A percentile compares a stretch with the other conserved stretches of the same genome.
These are phyloP conservation scores for Golubevia pallescens DNA, from an alignment of 1,284 basidiomycete genomes.

Conservation along the genomic window DNA sequence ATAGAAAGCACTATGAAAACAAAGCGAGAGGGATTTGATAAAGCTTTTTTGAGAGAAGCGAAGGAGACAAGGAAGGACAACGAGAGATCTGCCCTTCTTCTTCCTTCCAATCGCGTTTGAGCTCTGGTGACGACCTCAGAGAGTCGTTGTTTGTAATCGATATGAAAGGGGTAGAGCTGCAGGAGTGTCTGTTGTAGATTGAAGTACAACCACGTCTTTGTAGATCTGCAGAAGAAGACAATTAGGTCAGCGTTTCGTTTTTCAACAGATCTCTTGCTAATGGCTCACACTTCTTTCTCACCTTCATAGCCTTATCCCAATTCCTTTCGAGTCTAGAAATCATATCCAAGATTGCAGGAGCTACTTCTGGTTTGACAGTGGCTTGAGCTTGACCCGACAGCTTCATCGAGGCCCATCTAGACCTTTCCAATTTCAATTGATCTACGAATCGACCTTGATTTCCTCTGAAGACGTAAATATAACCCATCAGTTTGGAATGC, in stretches of 20 bases:
- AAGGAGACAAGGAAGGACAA: too few species aligned
- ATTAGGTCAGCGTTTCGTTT: neutral
- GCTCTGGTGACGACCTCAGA: too few species aligned
- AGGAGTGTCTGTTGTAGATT: slow-evolving; percentile 61
- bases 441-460: slow-evolving; percentile 40
- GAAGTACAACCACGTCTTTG: slow-evolving; percentile 54
- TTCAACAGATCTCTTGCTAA: neutral
- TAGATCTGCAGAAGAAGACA: slow-evolving; percentile 28
- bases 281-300: slow-evolving; percentile 8
- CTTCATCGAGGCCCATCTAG: slow-evolving; percentile 31
- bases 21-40: too few species aligned
- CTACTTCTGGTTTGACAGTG: slow-evolving; percentile 8
- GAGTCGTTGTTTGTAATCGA: slow-evolving; percentile 32
- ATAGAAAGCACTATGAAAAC: too few species aligned
- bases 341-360: slow-evolving; percentile 16
- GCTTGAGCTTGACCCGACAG: slow-evolving; percentile 16
- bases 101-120: too few species aligned
- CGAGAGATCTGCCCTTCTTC: too few species aligned
- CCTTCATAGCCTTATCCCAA: slow-evolving; percentile 42
- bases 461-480: slow-evolving; percentile 44
- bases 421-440: slow-evolving; percentile 33
- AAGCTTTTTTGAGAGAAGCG: too few species aligned
- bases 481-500: slow-evolving; percentile 42
- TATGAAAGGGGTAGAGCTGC: slow-evolving; percentile 56
- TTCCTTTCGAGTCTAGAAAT: slow-evolving; percentile 33